phyloP scores from a whole-genome alignment of 2,329 filamentous ascomycete genomes.

The Colletotrichum camelliae region DNA sequence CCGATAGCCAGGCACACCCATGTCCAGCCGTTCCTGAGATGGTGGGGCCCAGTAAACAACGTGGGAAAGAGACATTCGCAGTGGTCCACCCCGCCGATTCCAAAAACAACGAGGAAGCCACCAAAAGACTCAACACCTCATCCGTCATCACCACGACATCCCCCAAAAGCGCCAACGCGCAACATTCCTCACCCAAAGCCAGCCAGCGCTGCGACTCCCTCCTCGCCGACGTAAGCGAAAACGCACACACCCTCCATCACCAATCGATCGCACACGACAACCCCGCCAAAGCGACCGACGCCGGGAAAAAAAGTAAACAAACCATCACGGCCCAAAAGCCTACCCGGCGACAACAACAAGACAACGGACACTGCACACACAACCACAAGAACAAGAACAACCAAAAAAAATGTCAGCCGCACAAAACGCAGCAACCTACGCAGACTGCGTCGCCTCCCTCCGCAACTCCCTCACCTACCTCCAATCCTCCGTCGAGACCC shows the following conservation, averaged over 20 bases:
- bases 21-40: not conserved
- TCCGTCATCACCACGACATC: not conserved
- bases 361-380: not conserved
- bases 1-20: not conserved
- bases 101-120: not conserved
- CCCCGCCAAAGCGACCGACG: not conserved
- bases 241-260: rapidly evolving
- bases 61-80: not conserved
- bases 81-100: not conserved
- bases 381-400: no score
- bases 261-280: not conserved
- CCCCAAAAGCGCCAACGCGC: not conserved
- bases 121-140: not conserved
- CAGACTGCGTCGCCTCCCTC: constrained; percentile 64
- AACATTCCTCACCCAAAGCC: not conserved
- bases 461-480: constrained; percentile 66
- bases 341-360: not conserved
- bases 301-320: not conserved
- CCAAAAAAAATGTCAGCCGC: not conserved
- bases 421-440: constrained; percentile 43
- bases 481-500: constrained; percentile 63
- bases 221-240: not conserved
- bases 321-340: not conserved
- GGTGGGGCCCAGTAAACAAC: constrained; percentile 5
- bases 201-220: not conserved